Conservation (phyloP, 2,329 filamentous ascomycete genomes). For the Sporothrix humicola region DNA sequence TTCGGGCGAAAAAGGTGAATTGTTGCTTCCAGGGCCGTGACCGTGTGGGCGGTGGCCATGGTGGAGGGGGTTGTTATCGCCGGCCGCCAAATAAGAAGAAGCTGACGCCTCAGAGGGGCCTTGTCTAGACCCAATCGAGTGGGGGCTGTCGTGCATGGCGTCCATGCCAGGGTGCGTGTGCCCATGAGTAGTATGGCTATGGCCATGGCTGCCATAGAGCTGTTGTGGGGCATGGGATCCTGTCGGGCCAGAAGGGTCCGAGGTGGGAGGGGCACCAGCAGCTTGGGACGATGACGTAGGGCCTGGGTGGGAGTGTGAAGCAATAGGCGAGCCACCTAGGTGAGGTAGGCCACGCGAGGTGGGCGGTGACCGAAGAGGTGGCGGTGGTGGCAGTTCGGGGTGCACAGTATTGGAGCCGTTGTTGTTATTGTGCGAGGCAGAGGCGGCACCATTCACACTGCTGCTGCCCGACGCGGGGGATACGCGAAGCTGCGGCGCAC, state of each 20-base stretch:
- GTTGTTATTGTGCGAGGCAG: background rate
- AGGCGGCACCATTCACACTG: background rate
- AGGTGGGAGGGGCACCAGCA: background rate
- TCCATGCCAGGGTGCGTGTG: background rate
- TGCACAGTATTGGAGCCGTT: background rate
- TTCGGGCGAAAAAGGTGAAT: background rate
- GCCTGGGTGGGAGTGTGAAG: background rate
- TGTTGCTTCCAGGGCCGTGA: background rate
- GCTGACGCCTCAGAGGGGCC: background rate
- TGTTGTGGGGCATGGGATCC: background rate
- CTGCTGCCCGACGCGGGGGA: constrained; percentile 14
- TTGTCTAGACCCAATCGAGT: background rate
- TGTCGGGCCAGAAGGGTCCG: background rate
- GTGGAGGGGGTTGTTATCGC: background rate
- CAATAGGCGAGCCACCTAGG: background rate
- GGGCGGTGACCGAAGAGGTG: background rate
- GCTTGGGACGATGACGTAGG: background rate
- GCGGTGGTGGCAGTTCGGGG: background rate
- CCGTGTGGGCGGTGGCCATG: background rate
- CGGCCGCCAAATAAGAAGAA: background rate
- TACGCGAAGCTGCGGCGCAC: background rate
- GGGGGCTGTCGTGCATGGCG: constrained; percentile 12
- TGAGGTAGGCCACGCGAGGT: background rate
- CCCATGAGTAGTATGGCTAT: background rate
- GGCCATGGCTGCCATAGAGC: background rate